Evolutionary conservation across 2,329 filamentous ascomycete genomes (phyloP).

Genomic region (Epichloe brachyelytri): DNA sequence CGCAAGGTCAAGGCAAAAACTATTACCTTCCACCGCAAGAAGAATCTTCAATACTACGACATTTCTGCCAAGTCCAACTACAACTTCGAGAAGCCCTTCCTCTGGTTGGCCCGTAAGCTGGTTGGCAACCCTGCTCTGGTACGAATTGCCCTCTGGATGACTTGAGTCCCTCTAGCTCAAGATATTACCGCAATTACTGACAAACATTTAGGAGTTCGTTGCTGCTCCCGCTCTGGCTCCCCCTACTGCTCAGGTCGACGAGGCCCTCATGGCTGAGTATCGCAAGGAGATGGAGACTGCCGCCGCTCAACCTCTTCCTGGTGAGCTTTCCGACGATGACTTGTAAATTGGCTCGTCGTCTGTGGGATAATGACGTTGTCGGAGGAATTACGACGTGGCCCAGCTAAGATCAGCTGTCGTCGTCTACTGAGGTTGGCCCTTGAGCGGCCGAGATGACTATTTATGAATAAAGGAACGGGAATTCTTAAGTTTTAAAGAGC

Average conservation of each 20-base stretch:
- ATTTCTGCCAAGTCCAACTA: slow-evolving; percentile 99
- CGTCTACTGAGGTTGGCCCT: slow-evolving; percentile 14
- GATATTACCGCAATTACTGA: slow-evolving; percentile 14
- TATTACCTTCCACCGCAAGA: slow-evolving; percentile 99
- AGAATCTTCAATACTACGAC: slow-evolving; percentile 99
- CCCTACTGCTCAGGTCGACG: slow-evolving; percentile 81
- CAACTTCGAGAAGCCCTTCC: slow-evolving; percentile 99
- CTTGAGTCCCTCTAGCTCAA: neutral
- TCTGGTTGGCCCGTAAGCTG: slow-evolving; percentile 97
- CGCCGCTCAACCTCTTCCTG: slow-evolving; percentile 73
- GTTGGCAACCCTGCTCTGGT: slow-evolving; percentile 64
- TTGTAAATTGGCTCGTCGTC: slow-evolving; percentile 32
- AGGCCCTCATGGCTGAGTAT: slow-evolving; percentile 69
- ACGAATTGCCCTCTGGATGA: slow-evolving; percentile 3
- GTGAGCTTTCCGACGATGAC: slow-evolving; percentile 75
- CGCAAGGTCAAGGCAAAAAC: slow-evolving; percentile 99
- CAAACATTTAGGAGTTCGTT: slow-evolving; percentile 67
- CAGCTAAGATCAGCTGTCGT: slow-evolving; percentile 10
- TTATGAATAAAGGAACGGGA: slow-evolving; percentile 22
- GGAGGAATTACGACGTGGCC: slow-evolving; percentile 14
- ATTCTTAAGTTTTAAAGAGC: slow-evolving; percentile 23
- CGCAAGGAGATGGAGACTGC: slow-evolving; percentile 79
- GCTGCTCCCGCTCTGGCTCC: slow-evolving; percentile 89
- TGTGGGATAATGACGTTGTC: neutral
- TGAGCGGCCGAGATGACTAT: slow-evolving; percentile 24